These are phyloP conservation scores for Candida verbasci DNA, from an alignment of 805 yeast species.

Conservation along the genomic window DNA sequence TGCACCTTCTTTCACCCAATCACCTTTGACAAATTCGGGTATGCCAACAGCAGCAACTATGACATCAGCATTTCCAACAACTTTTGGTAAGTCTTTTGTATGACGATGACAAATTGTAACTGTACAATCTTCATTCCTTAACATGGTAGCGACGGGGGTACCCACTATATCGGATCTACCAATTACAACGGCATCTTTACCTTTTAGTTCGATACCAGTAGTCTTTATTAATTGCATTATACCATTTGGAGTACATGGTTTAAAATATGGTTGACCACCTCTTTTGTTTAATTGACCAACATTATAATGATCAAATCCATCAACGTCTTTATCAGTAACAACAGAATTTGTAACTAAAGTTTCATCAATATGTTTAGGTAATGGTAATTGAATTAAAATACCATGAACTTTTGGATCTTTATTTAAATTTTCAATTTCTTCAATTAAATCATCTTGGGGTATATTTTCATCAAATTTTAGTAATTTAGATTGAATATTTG, in stretches of 20 bases:
- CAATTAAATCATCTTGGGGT: slow-evolving; percentile 56
- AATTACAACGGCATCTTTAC: slow-evolving; percentile 82
- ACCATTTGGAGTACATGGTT: slow-evolving; percentile 96
- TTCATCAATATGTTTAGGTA: slow-evolving; percentile 79
- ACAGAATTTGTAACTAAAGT: slow-evolving; percentile 76
- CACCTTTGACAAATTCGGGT: slow-evolving; percentile 80
- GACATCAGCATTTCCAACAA: slow-evolving; percentile 71
- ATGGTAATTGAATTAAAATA: slow-evolving; percentile 82
- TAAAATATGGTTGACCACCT: slow-evolving; percentile 75
- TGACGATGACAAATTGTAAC: slow-evolving; percentile 78
- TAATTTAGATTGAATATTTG: slow-evolving; percentile 66
- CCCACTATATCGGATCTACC: slow-evolving; percentile 98
- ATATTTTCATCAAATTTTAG: slow-evolving; percentile 61
- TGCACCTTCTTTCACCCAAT: slow-evolving; percentile 80
- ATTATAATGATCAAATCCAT: slow-evolving; percentile 87
- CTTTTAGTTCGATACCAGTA: slow-evolving; percentile 63
- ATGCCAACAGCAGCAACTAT: slow-evolving; percentile 90
- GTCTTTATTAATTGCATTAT: slow-evolving; percentile 74
- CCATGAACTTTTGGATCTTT: slow-evolving; percentile 79
- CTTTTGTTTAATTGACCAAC: slow-evolving; percentile 87
- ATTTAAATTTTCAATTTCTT: slow-evolving; percentile 60
- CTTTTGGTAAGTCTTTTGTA: slow-evolving; percentile 46
- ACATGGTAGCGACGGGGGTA: slow-evolving; percentile 81
- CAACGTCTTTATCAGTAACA: slow-evolving; percentile 83
- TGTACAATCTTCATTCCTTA: slow-evolving; percentile 77